Conservation (phyloP, 225 moss, liverwort and hornwort species). For the Physcomitrium patens region DNA sequence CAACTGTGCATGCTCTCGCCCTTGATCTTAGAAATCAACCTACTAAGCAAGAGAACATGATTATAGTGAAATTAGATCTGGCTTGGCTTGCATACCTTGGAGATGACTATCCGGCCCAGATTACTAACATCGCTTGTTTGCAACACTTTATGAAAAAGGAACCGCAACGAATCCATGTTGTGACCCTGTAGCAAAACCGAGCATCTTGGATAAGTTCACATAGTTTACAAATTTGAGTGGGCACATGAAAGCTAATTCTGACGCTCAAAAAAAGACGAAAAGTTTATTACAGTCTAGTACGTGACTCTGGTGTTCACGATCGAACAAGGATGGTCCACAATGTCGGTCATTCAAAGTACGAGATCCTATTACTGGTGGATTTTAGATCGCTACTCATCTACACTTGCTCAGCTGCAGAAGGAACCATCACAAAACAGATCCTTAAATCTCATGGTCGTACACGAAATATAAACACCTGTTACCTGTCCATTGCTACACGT, state of each 20-base stretch:
- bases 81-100: slow-evolving; percentile 23
- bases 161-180: slow-evolving; percentile 30
- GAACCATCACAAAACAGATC: too few relatives aligned
- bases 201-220: neutral
- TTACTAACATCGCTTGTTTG: slow-evolving; percentile 45
- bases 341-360: too few relatives aligned
- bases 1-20: neutral
- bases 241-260: too few relatives aligned
- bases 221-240: too few relatives aligned
- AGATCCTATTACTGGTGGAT: too few relatives aligned
- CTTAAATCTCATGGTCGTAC: too few relatives aligned
- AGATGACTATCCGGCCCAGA: slow-evolving; percentile 39
- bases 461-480: neutral
- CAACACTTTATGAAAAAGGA: slow-evolving; percentile 44
- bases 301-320: too few relatives aligned
- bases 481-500: slow-evolving; percentile 33
- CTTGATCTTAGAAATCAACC: neutral
- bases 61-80: neutral
- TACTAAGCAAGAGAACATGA: neutral
- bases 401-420: too few relatives aligned
- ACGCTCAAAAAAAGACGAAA: too few relatives aligned
- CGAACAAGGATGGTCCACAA: too few relatives aligned
- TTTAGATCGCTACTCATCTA: too few relatives aligned
- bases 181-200: slow-evolving; percentile 33
- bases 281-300: too few relatives aligned